phyloP scores from a whole-genome alignment of 345 rosid genomes.

The Lepidium sativum region DNA sequence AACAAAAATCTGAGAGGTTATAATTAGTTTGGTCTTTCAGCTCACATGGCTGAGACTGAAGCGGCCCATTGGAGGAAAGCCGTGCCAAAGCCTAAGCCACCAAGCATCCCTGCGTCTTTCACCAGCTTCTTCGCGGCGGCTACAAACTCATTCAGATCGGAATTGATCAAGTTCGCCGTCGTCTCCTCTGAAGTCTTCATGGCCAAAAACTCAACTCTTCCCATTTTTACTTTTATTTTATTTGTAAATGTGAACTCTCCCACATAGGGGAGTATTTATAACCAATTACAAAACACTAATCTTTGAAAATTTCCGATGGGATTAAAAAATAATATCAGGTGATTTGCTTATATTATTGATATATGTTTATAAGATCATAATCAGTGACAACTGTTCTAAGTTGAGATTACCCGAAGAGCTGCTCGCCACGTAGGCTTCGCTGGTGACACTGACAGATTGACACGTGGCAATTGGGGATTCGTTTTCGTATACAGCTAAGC shows the following conservation, averaged over 20 bases:
- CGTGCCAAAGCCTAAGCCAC: conserved; percentile 71
- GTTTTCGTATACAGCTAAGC: background rate
- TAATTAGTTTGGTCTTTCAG: background rate
- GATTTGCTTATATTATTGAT: background rate
- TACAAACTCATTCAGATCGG: conserved; percentile 56
- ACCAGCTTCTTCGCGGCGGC: conserved; percentile 50
- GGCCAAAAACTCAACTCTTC: conserved; percentile 52
- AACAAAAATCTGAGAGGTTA: background rate
- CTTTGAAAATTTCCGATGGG: conserved; percentile 6
- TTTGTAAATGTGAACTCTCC: background rate
- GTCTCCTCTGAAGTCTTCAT: conserved; percentile 46
- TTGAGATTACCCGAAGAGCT: background rate
- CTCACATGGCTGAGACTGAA: conserved; percentile 76
- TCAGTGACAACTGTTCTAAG: background rate
- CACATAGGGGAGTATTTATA: conserved; percentile 7
- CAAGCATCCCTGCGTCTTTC: conserved; percentile 43
- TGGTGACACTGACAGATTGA: conserved; percentile 2
- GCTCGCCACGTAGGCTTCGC: conserved; percentile 28
- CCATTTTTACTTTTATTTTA: conserved; percentile 30
- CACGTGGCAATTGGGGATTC: background rate
- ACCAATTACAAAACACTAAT: background rate
- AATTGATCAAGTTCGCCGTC: conserved; percentile 36
- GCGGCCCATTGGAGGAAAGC: conserved; percentile 85
- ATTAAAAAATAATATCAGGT: background rate
- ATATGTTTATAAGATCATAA: no score